phyloP scores from a whole-genome alignment of 2,329 filamentous ascomycete species.

The Gaeumannomyces sp. region DNA sequence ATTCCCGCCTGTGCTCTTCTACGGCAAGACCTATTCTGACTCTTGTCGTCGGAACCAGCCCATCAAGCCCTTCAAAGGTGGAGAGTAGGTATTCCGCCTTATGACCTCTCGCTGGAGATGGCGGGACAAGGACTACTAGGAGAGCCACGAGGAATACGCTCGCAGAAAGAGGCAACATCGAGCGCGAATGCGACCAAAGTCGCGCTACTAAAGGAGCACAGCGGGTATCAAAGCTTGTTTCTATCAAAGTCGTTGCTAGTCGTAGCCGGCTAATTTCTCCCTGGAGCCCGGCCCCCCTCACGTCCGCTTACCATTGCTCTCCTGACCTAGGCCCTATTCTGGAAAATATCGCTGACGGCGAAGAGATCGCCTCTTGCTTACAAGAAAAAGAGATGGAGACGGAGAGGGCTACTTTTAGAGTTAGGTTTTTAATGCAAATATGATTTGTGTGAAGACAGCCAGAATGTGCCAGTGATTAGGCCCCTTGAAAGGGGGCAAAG shows the following conservation, averaged over 20 bases:
- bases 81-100: conserved; percentile 33
- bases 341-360: not conserved
- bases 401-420: not conserved
- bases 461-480: not conserved
- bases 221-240: no score
- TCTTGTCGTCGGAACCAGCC: conserved; percentile 24
- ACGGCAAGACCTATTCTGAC: not conserved
- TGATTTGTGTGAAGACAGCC: not conserved
- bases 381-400: not conserved
- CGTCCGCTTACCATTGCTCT: not conserved
- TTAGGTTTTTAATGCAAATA: not conserved
- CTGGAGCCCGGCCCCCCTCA: not conserved
- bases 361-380: not conserved
- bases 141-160: conserved; percentile 1
- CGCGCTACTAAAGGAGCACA: not conserved
- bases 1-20: no score
- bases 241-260: not conserved
- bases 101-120: conserved; percentile 12
- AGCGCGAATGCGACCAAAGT: not conserved
- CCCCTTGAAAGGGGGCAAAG: not conserved
- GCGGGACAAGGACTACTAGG: conserved; percentile 14
- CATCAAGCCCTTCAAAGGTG: conserved; percentile 32
- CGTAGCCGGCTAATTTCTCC: no score
- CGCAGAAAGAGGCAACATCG: not conserved
- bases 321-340: not conserved